These are phyloP conservation scores for Thalassiosira mediterranea DNA, from an alignment of 352 stramenopile genomes.

Conservation along the genomic window DNA sequence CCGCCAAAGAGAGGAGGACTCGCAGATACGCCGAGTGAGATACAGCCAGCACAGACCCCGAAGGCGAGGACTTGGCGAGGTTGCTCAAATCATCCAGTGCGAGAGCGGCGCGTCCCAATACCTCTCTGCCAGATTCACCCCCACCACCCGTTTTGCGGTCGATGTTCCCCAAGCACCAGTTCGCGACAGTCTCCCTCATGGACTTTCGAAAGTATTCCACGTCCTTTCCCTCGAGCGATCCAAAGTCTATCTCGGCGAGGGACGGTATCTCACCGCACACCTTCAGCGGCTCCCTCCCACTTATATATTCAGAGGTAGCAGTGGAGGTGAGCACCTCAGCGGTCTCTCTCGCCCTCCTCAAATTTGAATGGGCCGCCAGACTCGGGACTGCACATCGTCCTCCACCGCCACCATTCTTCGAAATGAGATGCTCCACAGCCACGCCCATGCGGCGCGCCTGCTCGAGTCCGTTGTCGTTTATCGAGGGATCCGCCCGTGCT, in stretches of 20 bases:
- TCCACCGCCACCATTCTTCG: not conserved
- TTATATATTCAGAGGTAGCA: conserved; percentile 20
- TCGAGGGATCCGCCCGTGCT: conserved; percentile 63
- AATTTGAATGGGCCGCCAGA: conserved; percentile 59
- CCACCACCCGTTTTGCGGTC: conserved; percentile 55
- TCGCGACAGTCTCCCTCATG: conserved; percentile 66
- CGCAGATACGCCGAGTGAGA: conserved; percentile 73
- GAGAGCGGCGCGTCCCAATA: conserved; percentile 43
- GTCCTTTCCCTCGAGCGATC: conserved; percentile 63
- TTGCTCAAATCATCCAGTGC: conserved; percentile 48
- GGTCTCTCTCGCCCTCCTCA: conserved; percentile 66
- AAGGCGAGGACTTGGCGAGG: conserved; percentile 7
- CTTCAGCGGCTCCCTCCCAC: conserved; percentile 19
- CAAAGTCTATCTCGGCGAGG: conserved; percentile 77
- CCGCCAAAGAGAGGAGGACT: conserved; percentile 61
- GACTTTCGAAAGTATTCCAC: conserved; percentile 48
- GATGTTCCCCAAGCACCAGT: conserved; percentile 67
- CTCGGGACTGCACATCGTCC: conserved; percentile 16
- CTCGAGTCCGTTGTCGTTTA: conserved; percentile 66
- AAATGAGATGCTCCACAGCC: not conserved
- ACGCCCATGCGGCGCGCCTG: not conserved
- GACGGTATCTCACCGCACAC: conserved; percentile 26
- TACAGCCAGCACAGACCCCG: conserved; percentile 58
- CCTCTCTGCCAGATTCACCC: conserved; percentile 69
- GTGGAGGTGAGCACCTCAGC: conserved; percentile 50